Conservation (phyloP, 768 basidiomycete species). For the Nevesoporus exiguus region DNA sequence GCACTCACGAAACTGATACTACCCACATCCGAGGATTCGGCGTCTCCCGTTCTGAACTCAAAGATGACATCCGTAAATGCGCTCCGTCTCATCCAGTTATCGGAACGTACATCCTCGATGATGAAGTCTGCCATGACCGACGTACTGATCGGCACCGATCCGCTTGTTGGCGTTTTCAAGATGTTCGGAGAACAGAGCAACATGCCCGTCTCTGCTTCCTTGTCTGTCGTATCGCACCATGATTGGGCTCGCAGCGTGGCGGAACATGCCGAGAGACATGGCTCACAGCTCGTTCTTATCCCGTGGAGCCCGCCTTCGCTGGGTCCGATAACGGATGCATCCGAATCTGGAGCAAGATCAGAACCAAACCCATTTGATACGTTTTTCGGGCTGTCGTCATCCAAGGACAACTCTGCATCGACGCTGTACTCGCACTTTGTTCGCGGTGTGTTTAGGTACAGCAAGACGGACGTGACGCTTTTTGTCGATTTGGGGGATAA, state of each 20-base stretch:
- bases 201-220: conserved; percentile 60
- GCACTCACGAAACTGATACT: conserved; percentile 81
- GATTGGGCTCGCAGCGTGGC: conserved; percentile 68
- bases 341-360: conserved; percentile 20
- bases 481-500: conserved; percentile 70
- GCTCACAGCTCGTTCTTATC: conserved; percentile 73
- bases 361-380: conserved; percentile 70
- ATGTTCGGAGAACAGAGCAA: conserved; percentile 74
- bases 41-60: neutral
- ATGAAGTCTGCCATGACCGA: conserved; percentile 79
- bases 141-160: conserved; percentile 63
- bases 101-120: conserved; percentile 82
- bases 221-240: conserved; percentile 73
- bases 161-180: conserved; percentile 68
- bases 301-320: conserved; percentile 68
- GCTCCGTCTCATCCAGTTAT: conserved; percentile 85
- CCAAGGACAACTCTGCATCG: conserved; percentile 47
- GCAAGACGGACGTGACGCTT: conserved; percentile 74
- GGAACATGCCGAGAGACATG: conserved; percentile 51
- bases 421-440: conserved; percentile 79
- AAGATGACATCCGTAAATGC: conserved; percentile 50
- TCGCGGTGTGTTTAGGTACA: conserved; percentile 72
- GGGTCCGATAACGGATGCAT: conserved; percentile 26
- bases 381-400: conserved; percentile 58
- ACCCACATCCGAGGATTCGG: conserved; percentile 20